Evolutionary conservation across 2,329 filamentous ascomycete genomes (phyloP).

Genomic region (Aspergillus sp.): DNA sequence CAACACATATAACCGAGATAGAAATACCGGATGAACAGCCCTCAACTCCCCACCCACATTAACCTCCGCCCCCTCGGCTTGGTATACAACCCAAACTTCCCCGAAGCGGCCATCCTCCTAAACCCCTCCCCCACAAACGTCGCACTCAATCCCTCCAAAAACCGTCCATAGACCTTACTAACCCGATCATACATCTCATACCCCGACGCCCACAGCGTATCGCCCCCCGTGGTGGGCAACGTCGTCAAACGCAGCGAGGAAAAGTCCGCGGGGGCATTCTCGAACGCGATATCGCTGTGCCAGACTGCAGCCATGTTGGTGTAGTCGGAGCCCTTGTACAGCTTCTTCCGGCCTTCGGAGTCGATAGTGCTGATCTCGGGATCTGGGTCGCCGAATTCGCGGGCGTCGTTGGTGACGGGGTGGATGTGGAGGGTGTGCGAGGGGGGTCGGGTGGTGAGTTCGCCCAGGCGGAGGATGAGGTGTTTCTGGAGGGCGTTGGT

Average conservation of each 20-base stretch:
- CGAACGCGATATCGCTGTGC: slow-evolving; percentile 62
- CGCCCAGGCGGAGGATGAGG: slow-evolving; percentile 56
- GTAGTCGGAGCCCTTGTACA: slow-evolving; percentile 30
- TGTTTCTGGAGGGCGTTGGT: slow-evolving; percentile 62
- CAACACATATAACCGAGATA: too few species aligned
- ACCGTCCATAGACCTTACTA: slow-evolving; percentile 51
- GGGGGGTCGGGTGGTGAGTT: slow-evolving; percentile 54
- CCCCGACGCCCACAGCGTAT: slow-evolving; percentile 64
- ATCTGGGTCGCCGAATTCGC: slow-evolving; percentile 53
- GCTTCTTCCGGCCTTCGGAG: slow-evolving; percentile 50
- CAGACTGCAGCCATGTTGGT: slow-evolving; percentile 41
- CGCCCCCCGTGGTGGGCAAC: slow-evolving; percentile 54
- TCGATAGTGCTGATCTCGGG: slow-evolving; percentile 62
- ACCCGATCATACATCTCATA: slow-evolving; percentile 65
- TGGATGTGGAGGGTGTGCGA: slow-evolving; percentile 58
- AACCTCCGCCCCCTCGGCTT: slow-evolving; percentile 47
- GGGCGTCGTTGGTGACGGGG: slow-evolving; percentile 52
- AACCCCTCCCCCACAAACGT: slow-evolving; percentile 50
- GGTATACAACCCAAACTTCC: slow-evolving; percentile 30
- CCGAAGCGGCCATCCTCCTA: slow-evolving; percentile 40
- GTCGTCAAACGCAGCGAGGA: slow-evolving; percentile 55
- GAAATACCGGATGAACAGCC: slow-evolving; percentile 47
- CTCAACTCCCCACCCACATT: slow-evolving; percentile 50
- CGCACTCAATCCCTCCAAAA: slow-evolving; percentile 56
- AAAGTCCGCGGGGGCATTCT: slow-evolving; percentile 61